A percentile compares a stretch with the other conserved stretches of the same genome.
These are phyloP conservation scores for Alternaria incomplexa DNA, from an alignment of 2,329 filamentous ascomycete species.

Conservation along the genomic window DNA sequence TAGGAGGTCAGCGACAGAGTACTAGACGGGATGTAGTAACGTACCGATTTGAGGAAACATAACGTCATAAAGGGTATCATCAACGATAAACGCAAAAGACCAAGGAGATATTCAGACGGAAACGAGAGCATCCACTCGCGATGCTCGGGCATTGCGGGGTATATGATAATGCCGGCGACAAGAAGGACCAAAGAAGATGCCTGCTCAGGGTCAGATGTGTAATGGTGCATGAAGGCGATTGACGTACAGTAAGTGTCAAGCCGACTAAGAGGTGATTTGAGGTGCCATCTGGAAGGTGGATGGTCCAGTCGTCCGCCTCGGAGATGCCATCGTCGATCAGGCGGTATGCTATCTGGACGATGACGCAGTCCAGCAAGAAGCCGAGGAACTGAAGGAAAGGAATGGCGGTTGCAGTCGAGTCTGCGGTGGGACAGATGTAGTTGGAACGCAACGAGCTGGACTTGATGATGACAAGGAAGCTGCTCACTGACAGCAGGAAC, in stretches of 20 bases:
- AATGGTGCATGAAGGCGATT: background rate
- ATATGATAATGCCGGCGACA: slow-evolving; percentile 37
- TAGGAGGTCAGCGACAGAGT: slow-evolving; percentile 20
- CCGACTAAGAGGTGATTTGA: slow-evolving; percentile 36
- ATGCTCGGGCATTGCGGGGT: slow-evolving; percentile 41
- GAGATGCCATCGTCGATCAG: slow-evolving; percentile 36
- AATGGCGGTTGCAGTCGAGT: slow-evolving; percentile 30
- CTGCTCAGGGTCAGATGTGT: slow-evolving; percentile 28
- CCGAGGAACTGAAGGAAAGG: slow-evolving; percentile 39
- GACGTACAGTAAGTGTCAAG: slow-evolving; percentile 37
- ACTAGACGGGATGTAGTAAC: slow-evolving; percentile 4
- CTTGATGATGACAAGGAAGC: slow-evolving; percentile 38
- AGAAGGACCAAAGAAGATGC: slow-evolving; percentile 38
- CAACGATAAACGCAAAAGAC: slow-evolving; percentile 45
- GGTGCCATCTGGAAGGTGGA: slow-evolving; percentile 35
- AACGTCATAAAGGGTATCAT: slow-evolving; percentile 48
- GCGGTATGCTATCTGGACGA: slow-evolving; percentile 32
- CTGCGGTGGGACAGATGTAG: slow-evolving; percentile 40
- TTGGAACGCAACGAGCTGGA: slow-evolving; percentile 38
- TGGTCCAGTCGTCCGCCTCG: slow-evolving; percentile 29
- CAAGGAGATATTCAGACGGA: slow-evolving; percentile 40
- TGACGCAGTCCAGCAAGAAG: slow-evolving; percentile 37
- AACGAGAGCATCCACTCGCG: slow-evolving; percentile 44
- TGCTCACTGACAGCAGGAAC: slow-evolving; percentile 37
- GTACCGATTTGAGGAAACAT: slow-evolving; percentile 44